These are phyloP conservation scores for Azolla pinnata DNA, from an alignment of 75 land plant species.

Conservation along the genomic window DNA sequence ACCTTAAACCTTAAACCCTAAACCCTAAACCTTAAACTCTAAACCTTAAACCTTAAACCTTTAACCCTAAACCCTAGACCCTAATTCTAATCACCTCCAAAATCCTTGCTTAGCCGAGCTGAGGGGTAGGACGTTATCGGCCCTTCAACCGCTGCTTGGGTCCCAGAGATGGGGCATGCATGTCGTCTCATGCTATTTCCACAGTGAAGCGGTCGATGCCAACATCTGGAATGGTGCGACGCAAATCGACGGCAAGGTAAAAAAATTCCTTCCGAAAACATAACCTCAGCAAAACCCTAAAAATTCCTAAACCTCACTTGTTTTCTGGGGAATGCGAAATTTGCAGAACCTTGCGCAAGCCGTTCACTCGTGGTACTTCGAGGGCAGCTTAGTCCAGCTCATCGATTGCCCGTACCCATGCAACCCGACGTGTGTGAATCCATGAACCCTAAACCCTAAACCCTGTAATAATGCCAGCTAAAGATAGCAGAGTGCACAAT, in stretches of 20 bases:
- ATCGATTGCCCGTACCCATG: constrained; percentile 74
- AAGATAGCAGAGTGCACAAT: no score
- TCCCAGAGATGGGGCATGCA: background rate
- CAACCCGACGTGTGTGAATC: constrained; percentile 55
- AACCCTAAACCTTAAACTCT: background rate
- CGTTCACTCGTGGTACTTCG: constrained; percentile 78
- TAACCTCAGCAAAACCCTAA: background rate
- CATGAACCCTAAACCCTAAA: no score
- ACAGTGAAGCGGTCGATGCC: background rate
- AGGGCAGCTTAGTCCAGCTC: constrained; percentile 20
- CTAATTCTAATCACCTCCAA: background rate
- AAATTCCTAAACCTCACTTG: background rate
- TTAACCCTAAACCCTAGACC: background rate
- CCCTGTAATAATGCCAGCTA: no score
- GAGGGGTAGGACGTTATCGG: background rate
- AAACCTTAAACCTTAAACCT: background rate
- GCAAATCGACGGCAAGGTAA: background rate
- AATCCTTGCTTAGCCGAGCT: background rate
- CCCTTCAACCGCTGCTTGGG: background rate
- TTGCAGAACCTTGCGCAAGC: constrained; percentile 57
- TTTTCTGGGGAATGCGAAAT: no score
- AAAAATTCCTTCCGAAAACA: background rate
- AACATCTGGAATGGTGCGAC: background rate
- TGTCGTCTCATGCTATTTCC: background rate
- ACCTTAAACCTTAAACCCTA: background rate